Evolutionary conservation across 1,139 yeast genomes (phyloP).

Genomic region (Sugiyamaella paludigena): DNA sequence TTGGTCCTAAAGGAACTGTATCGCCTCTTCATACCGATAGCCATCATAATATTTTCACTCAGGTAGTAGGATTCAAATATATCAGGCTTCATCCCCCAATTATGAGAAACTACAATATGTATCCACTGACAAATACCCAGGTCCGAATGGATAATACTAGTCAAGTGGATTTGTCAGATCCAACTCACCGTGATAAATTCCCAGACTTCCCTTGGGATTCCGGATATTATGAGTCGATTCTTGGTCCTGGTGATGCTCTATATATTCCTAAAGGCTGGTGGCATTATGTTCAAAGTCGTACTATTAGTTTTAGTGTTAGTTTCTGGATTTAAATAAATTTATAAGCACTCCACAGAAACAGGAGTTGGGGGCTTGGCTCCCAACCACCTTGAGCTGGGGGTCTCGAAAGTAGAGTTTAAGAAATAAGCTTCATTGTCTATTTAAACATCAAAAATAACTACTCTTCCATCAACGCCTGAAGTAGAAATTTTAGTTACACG

Average conservation of each 20-base stretch:
- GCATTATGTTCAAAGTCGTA: constrained; percentile 29
- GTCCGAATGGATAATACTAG: constrained; percentile 26
- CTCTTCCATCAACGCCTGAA: constrained; percentile 86
- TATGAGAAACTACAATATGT: constrained; percentile 14
- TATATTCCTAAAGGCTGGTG: constrained; percentile 33
- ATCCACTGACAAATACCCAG: constrained; percentile 13
- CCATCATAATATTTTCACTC: constrained; percentile 28
- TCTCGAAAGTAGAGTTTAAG: too few species aligned
- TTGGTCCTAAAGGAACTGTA: constrained; percentile 30
- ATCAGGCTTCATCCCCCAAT: constrained; percentile 25
- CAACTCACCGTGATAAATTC: constrained; percentile 17
- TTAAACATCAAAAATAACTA: constrained; percentile 56
- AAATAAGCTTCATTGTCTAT: too few species aligned
- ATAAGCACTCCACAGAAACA: too few species aligned
- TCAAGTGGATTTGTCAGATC: constrained; percentile 20
- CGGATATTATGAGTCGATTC: constrained; percentile 24
- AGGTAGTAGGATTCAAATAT: constrained; percentile 31
- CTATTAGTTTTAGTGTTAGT: constrained; percentile 28
- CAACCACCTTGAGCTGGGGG: too few species aligned
- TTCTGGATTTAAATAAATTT: constrained; percentile 23
- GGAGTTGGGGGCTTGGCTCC: too few species aligned
- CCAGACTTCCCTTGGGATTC: constrained; percentile 28
- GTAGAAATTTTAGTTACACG: constrained; percentile 57
- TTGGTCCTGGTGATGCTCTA: constrained; percentile 31
- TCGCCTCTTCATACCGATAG: constrained; percentile 31